phyloP scores from a whole-genome alignment of 495 filamentous ascomycete species.

The Xylaria intraflava region DNA sequence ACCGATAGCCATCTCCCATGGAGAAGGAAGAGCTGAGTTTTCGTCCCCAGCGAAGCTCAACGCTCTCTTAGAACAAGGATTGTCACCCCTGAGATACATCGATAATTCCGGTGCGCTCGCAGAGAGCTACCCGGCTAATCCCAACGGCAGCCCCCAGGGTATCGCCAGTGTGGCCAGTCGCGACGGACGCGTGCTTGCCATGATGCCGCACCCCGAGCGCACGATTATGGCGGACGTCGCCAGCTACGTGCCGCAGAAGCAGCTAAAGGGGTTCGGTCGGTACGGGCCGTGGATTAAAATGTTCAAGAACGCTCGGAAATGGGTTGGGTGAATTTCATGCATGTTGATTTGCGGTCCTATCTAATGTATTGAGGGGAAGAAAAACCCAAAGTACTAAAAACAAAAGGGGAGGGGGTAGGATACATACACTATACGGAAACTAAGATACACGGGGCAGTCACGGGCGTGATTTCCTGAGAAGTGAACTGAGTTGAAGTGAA shows the following conservation, averaged over 20 bases:
- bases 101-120: constrained; percentile 72
- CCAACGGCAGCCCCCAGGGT: constrained; percentile 83
- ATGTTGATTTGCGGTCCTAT: too few relatives aligned
- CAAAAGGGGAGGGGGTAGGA: too few relatives aligned
- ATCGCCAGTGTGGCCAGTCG: constrained; percentile 74
- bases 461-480: too few relatives aligned
- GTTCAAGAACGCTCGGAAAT: constrained; percentile 73
- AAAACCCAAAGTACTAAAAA: too few relatives aligned
- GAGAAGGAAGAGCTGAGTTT: constrained; percentile 84
- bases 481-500: too few relatives aligned
- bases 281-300: constrained; percentile 83
- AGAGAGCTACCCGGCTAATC: constrained; percentile 83
- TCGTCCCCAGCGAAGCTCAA: constrained; percentile 42
- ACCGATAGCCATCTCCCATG: constrained; percentile 86
- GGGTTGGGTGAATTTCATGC: constrained; percentile 58
- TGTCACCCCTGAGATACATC: constrained; percentile 73
- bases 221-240: constrained; percentile 79
- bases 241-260: constrained; percentile 61
- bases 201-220: constrained; percentile 96
- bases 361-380: not conserved
- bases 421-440: too few relatives aligned
- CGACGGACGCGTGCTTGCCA: constrained; percentile 80
- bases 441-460: too few relatives aligned
- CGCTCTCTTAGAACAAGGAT: constrained; percentile 51
- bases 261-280: constrained; percentile 69